Percentiles rank a stretch among this genome's conserved stretches.
These are phyloP conservation scores for Candida taoyuanica DNA, from an alignment of 805 yeast genomes.

Conservation along the genomic window DNA sequence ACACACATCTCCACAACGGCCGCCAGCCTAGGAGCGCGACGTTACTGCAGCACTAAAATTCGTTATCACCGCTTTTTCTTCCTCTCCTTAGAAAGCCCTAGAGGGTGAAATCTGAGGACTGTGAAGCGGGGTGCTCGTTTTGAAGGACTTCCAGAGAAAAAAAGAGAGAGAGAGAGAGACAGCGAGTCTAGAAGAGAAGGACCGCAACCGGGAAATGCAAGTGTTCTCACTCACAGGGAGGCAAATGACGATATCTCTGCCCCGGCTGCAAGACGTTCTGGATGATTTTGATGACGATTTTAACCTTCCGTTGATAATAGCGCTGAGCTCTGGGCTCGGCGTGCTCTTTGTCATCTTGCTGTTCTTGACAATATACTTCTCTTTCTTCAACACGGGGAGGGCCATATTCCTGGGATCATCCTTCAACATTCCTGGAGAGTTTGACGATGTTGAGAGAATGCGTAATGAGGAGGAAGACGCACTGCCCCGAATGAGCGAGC, in stretches of 20 bases:
- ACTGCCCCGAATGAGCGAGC: slow-evolving; percentile 38
- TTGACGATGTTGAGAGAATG: slow-evolving; percentile 63
- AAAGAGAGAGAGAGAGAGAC: no score
- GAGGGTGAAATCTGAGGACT: no score
- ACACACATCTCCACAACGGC: no score
- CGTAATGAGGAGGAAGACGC: slow-evolving; percentile 51
- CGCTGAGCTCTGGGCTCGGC: slow-evolving; percentile 35
- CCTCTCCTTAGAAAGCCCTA: no score
- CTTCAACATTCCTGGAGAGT: slow-evolving; percentile 47
- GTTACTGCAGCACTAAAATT: no score
- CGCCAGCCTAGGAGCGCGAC: no score
- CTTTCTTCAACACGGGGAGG: slow-evolving; percentile 26
- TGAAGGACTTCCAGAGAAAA: no score
- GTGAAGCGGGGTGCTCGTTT: no score
- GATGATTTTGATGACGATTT: slow-evolving; percentile 21
- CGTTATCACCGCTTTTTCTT: not conserved
- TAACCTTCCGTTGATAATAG: slow-evolving; percentile 35
- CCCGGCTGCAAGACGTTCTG: slow-evolving; percentile 2
- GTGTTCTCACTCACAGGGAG: no score
- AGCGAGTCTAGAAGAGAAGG: no score
- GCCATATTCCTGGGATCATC: slow-evolving; percentile 28
- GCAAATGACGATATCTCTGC: not conserved
- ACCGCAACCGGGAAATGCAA: no score
- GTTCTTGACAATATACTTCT: slow-evolving; percentile 27
- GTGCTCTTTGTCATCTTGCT: slow-evolving; percentile 30